phyloP scores from a whole-genome alignment of 225 moss, liverwort and hornwort genomes.

The Ulota crispa region DNA sequence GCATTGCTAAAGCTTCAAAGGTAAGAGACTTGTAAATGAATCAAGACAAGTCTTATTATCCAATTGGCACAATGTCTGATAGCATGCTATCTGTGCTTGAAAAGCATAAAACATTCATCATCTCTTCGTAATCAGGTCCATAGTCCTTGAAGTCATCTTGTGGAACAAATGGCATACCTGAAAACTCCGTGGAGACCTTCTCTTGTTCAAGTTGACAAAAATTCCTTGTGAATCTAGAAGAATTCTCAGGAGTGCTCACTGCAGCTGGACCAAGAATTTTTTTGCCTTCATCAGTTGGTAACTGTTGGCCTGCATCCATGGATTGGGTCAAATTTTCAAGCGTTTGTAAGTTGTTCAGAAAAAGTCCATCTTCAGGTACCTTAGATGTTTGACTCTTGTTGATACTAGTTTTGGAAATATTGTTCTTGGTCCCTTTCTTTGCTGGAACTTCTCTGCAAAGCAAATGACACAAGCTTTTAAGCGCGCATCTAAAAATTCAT shows the following conservation, averaged over 20 bases:
- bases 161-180: background rate
- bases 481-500: background rate
- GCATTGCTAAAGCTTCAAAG: too few species aligned
- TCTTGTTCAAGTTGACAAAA: rapidly evolving
- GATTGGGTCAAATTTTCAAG: rapidly evolving
- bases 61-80: background rate
- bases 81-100: rapidly evolving
- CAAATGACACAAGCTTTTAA: background rate
- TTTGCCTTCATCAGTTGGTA: background rate
- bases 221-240: background rate
- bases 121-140: background rate
- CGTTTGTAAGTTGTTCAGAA: background rate
- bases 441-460: slow-evolving; percentile 6
- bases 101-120: background rate
- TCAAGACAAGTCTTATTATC: background rate
- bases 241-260: background rate
- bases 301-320: background rate
- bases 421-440: background rate
- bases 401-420: background rate
- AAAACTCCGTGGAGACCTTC: background rate
- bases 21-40: background rate
- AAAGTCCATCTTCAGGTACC: background rate
- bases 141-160: background rate
- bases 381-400: background rate
- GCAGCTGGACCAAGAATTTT: background rate